Conservation (phyloP, 257 asterid species). For the Salvia miltiorrhiza region DNA sequence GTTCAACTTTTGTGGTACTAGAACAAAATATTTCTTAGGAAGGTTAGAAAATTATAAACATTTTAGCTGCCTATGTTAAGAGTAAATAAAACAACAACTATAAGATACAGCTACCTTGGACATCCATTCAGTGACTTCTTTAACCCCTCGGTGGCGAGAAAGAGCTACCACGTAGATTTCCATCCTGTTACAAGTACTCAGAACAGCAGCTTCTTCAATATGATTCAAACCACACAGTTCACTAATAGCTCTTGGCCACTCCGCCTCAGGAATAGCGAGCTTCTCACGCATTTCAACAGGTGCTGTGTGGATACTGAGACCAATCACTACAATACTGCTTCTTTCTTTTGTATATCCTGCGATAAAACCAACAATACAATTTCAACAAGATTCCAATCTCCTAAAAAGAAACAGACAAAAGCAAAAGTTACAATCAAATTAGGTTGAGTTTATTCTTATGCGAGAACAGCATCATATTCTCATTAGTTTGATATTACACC, state of each 20-base stretch:
- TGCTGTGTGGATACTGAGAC: constrained; percentile 77
- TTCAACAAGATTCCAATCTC: neutral
- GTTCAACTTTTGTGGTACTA: neutral
- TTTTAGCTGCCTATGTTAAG: neutral
- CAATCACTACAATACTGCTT: constrained; percentile 87
- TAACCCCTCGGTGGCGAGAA: constrained; percentile 89
- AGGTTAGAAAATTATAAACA: neutral
- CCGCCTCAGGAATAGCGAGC: constrained; percentile 92
- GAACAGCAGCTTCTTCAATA: constrained; percentile 96
- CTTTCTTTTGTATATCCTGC: constrained; percentile 86
- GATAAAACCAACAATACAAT: constrained; percentile 1
- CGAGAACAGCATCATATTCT: neutral
- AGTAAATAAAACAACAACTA: neutral
- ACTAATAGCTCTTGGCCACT: constrained; percentile 86
- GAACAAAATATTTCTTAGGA: neutral
- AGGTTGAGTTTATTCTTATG: neutral
- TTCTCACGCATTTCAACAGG: constrained; percentile 95
- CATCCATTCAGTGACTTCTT: constrained; percentile 98
- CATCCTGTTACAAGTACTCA: constrained; percentile 95
- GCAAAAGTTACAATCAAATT: neutral
- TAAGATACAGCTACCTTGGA: constrained; percentile 55
- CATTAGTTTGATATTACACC: neutral
- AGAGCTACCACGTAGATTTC: constrained; percentile 91
- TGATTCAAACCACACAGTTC: constrained; percentile 85
- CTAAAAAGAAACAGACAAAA: neutral